phyloP scores from a whole-genome alignment of 768 basidiomycete genomes.

The Cystobasidium tubakii region DNA sequence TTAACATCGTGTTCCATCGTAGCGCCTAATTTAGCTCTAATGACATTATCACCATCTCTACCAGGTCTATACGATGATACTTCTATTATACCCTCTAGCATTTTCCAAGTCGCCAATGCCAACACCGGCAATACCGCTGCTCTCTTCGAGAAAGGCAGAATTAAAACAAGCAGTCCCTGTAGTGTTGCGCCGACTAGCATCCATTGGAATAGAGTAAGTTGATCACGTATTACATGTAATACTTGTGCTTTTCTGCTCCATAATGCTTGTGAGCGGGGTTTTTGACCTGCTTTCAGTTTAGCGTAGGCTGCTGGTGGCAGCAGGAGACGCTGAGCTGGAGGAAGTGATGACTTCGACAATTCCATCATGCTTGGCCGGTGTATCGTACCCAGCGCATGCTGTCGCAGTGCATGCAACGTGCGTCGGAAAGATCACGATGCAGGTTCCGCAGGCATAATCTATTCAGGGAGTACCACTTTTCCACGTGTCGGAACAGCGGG shows the following conservation, averaged over 20 bases:
- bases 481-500: too few species aligned
- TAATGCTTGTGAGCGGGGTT: background rate
- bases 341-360: too few species aligned
- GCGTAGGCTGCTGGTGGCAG: background rate
- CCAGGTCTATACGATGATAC: slow-evolving; percentile 12
- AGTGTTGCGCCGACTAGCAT: background rate
- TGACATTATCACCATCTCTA: background rate
- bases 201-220: background rate
- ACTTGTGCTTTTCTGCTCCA: background rate
- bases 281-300: background rate
- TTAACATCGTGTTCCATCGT: slow-evolving; percentile 7
- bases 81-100: background rate
- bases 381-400: too few species aligned
- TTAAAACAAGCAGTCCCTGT: background rate
- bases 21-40: background rate
- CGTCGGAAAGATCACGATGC: too few species aligned
- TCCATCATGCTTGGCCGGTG: too few species aligned
- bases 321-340: background rate
- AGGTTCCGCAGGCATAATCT: too few species aligned
- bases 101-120: background rate
- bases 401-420: too few species aligned
- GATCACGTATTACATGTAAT: background rate
- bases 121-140: background rate
- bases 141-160: background rate
- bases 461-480: too few species aligned